Conservation (phyloP, 1,139 yeast species). For the Eremothecium gossypii region DNA sequence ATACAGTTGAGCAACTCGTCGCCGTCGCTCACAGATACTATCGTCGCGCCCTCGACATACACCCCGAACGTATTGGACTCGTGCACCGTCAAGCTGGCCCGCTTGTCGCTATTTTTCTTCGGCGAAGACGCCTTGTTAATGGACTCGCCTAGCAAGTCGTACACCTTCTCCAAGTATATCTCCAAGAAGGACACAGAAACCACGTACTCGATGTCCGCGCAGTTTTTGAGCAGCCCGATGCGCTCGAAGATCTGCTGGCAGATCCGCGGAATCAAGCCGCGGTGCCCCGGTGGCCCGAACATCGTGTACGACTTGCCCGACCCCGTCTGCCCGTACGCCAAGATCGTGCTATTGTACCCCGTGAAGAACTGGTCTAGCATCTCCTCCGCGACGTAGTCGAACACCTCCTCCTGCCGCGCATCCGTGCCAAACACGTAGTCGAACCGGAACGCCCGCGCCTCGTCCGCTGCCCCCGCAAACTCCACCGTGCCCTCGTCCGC, state of each 20-base stretch:
- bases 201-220: constrained; percentile 50
- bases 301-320: constrained; percentile 81
- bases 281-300: constrained; percentile 49
- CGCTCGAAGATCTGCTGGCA: constrained; percentile 54
- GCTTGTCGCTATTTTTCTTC: constrained; percentile 5
- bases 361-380: constrained; percentile 55
- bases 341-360: constrained; percentile 78
- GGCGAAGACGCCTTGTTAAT: constrained; percentile 11
- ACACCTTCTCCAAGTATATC: constrained; percentile 68
- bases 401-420: constrained; percentile 51
- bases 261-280: constrained; percentile 70
- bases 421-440: constrained; percentile 54
- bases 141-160: constrained; percentile 41
- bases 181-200: constrained; percentile 73
- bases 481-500: background rate
- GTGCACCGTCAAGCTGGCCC: constrained; percentile 43
- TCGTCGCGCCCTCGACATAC: constrained; percentile 59
- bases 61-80: constrained; percentile 62
- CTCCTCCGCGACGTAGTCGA: constrained; percentile 44
- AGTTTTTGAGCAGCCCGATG: constrained; percentile 32
- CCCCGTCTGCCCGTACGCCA: constrained; percentile 88
- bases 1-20: constrained; percentile 52
- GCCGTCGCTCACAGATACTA: constrained; percentile 48
- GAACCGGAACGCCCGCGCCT: constrained; percentile 39
- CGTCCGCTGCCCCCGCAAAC: background rate